These are phyloP conservation scores for Mycena chlorophos DNA, from an alignment of 768 basidiomycete genomes.

Conservation along the genomic window DNA sequence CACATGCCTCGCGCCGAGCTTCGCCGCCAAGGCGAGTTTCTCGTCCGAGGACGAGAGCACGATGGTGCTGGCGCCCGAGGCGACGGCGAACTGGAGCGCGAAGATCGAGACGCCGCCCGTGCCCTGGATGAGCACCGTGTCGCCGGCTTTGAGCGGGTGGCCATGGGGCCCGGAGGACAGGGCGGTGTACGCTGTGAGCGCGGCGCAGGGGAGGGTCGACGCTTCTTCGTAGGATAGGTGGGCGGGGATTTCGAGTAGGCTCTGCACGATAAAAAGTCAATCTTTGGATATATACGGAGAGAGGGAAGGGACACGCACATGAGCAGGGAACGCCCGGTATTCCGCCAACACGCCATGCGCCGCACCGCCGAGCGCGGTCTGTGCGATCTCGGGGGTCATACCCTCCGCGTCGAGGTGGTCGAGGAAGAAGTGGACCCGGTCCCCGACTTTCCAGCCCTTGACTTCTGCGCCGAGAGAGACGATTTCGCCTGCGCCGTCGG, in stretches of 20 bases:
- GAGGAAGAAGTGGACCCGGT: constrained; percentile 53
- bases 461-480: constrained; percentile 46
- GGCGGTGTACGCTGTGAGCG: constrained; percentile 52
- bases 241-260: constrained; percentile 51
- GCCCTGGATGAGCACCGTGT: constrained; percentile 46
- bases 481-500: constrained; percentile 63
- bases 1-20: constrained; percentile 40
- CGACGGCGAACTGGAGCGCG: constrained; percentile 47
- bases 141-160: constrained; percentile 50
- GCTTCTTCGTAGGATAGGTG: constrained; percentile 67
- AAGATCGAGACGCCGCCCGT: constrained; percentile 50
- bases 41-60: constrained; percentile 49
- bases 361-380: constrained; percentile 43
- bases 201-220: constrained; percentile 58
- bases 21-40: constrained; percentile 42
- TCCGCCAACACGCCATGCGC: constrained; percentile 54
- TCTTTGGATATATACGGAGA: neutral
- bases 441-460: constrained; percentile 51
- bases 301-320: constrained; percentile 27
- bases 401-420: constrained; percentile 50
- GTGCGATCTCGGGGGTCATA: constrained; percentile 22
- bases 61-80: constrained; percentile 49
- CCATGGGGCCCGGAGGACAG: constrained; percentile 33
- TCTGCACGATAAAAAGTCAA: constrained; percentile 26
- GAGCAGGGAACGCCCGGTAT: constrained; percentile 50